Percentiles rank a stretch among this genome's conserved stretches.
These are phyloP conservation scores for Afroboletus lepidellus DNA, from an alignment of 1,284 basidiomycete species.

Conservation along the genomic window DNA sequence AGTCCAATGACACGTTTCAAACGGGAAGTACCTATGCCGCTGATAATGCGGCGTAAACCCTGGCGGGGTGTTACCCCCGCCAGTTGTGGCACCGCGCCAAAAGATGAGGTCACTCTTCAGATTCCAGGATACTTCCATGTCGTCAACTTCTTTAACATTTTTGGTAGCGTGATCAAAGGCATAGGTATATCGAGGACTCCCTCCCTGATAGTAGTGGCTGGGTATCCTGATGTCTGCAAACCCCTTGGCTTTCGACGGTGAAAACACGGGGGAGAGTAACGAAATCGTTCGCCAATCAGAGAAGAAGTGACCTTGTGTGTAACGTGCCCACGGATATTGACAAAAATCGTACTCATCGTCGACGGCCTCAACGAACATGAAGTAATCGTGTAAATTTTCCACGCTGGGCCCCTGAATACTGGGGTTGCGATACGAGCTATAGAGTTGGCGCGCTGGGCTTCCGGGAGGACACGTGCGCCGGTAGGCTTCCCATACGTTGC, in stretches of 20 bases:
- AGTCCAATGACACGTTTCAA: constrained; percentile 8
- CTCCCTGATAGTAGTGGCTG: constrained; percentile 90
- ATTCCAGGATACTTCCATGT: constrained; percentile 82
- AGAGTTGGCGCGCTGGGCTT: constrained; percentile 77
- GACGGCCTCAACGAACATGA: constrained; percentile 58
- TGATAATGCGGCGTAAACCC: constrained; percentile 86
- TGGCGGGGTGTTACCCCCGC: constrained; percentile 84
- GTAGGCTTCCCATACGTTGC: constrained; percentile 91
- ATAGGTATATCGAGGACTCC: constrained; percentile 82
- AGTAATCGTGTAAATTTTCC: constrained; percentile 46
- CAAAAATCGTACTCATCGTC: constrained; percentile 78
- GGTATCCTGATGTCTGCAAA: constrained; percentile 90
- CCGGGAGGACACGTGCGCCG: constrained; percentile 82
- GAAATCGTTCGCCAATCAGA: constrained; percentile 90
- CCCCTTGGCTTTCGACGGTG: constrained; percentile 80
- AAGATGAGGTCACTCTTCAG: constrained; percentile 71
- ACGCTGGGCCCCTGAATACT: constrained; percentile 14
- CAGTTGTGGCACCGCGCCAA: constrained; percentile 90
- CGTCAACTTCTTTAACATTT: constrained; percentile 68
- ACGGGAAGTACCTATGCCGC: constrained; percentile 67
- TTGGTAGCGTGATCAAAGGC: constrained; percentile 81
- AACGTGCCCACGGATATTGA: constrained; percentile 76
- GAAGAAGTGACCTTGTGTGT: constrained; percentile 91
- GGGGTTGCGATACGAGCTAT: constrained; percentile 61
- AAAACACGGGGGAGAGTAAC: constrained; percentile 86